phyloP scores from a whole-genome alignment of 75 land plant species.

The Cryptomeria japonica region DNA sequence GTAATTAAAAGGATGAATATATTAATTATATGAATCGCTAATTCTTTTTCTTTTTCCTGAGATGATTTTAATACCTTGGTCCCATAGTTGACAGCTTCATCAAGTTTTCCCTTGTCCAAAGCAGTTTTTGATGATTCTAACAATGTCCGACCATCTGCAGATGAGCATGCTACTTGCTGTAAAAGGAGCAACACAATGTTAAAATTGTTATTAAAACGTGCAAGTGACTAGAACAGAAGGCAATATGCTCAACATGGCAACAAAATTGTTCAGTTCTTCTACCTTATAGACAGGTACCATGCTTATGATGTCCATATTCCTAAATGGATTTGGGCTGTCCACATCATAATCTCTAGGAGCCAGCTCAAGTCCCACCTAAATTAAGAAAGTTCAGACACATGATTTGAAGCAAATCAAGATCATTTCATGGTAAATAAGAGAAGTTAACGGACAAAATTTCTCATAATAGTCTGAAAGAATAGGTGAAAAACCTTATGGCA shows the following conservation, averaged over 20 bases:
- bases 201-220: not conserved
- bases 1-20: not conserved
- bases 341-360: slow-evolving; percentile 91
- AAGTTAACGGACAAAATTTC: not conserved
- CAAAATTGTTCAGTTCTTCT: not conserved
- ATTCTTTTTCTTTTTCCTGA: not conserved
- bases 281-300: slow-evolving; percentile 97
- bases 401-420: not conserved
- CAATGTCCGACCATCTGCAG: slow-evolving; percentile 96
- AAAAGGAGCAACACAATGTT: slow-evolving; percentile 3
- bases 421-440: not conserved
- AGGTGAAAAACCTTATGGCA: slow-evolving; percentile 76
- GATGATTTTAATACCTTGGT: slow-evolving; percentile 61
- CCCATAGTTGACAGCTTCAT: slow-evolving; percentile 96
- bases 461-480: not conserved
- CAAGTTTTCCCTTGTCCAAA: slow-evolving; percentile 95
- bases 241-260: not conserved
- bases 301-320: slow-evolving; percentile 78
- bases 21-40: not conserved
- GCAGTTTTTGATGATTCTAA: slow-evolving; percentile 96
- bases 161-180: slow-evolving; percentile 99
- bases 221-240: not conserved
- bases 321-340: slow-evolving; percentile 76
- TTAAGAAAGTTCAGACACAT: not conserved
- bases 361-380: slow-evolving; percentile 90